Base-by-base conservation (phyloP, 495 filamentous ascomycete species). In the Aspergillus carlsbadensis region DNA sequence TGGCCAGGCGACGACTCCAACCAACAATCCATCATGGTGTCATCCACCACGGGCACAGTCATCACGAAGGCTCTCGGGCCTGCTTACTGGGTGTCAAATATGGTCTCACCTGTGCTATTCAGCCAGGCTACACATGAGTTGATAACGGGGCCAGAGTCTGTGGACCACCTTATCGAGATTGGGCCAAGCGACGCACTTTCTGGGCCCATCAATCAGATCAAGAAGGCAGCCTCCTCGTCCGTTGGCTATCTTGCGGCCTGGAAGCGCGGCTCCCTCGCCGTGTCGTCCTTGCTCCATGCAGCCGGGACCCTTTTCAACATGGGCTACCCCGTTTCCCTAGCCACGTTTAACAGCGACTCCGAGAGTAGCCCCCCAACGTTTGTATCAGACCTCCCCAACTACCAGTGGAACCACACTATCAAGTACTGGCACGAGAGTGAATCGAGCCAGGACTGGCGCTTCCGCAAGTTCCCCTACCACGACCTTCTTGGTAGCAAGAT, bases 91-190 rank as follows among this genome's bases (percentile, higher is more conserved):
- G 62, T 69, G 0, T 21, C 26, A 0, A 75, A 65, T 35, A 33
- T 77, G 36, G n/a, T 64, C 1, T 52, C 51, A 3, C 64, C 64
- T 0, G 72, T 75, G 5, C 40, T 50, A 14, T 77, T 75, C 54
- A 37, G 31, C 10, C 53, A 64, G 5, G 69, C 70, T 0, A 41
- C 74, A 3, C 22, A 34, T 5, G 52, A 57, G 11, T 45, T 64
- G 26, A 47, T 51, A 5, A 18, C 42, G 5, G 21, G 18, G 3
- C n/a, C 20, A 0, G 31, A n/a, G 22, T 6, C 20, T 6, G 31
- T 54, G 10, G 52, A 54, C 17, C 10, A 47, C 17, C 7, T 55
- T 4, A 10, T 55, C 31, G 52, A 55, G 18, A 14, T 55, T 11
- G 52, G 52, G 15, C 52, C 52, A 11, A 26, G 37, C 24, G 21